Conservation (phyloP, 495 filamentous ascomycete genomes). For the Trichoderma reesei region DNA sequence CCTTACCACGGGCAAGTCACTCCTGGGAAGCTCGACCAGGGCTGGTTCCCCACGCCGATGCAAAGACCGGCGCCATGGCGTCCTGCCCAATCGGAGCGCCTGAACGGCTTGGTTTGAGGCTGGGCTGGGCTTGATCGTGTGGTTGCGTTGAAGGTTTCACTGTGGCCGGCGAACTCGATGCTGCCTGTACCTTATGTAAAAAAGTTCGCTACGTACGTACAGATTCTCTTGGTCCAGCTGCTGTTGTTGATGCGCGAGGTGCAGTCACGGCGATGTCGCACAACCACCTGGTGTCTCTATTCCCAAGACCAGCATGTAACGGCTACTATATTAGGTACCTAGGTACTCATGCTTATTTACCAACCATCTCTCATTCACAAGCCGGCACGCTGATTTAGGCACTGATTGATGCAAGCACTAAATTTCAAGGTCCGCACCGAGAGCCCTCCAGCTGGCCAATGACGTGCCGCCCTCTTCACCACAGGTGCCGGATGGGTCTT, state of each 20-base stretch:
- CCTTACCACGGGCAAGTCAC: background rate
- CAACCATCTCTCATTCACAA: too few relatives aligned
- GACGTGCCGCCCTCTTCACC: background rate
- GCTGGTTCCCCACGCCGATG: background rate
- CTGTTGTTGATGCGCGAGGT: too few relatives aligned
- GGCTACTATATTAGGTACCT: too few relatives aligned
- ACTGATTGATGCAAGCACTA: constrained; percentile 4
- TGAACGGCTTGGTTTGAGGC: background rate
- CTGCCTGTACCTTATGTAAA: too few relatives aligned
- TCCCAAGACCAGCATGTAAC: too few relatives aligned
- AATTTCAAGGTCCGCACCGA: background rate
- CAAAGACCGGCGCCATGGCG: background rate
- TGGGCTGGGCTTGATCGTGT: background rate
- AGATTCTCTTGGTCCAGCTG: too few relatives aligned
- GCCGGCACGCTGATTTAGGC: background rate
- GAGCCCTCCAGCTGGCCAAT: background rate
- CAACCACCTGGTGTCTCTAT: too few relatives aligned
- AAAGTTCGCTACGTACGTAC: too few relatives aligned
- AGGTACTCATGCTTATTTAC: too few relatives aligned
- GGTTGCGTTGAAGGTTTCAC: background rate
- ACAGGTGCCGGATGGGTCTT: too few relatives aligned
- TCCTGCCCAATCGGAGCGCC: background rate
- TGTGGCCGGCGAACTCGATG: background rate
- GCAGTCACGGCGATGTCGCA: too few relatives aligned
- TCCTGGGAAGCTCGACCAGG: background rate